These are phyloP conservation scores for Aspergillus sclerotiicarbonarius DNA, from an alignment of 495 filamentous ascomycete species.

Conservation along the genomic window DNA sequence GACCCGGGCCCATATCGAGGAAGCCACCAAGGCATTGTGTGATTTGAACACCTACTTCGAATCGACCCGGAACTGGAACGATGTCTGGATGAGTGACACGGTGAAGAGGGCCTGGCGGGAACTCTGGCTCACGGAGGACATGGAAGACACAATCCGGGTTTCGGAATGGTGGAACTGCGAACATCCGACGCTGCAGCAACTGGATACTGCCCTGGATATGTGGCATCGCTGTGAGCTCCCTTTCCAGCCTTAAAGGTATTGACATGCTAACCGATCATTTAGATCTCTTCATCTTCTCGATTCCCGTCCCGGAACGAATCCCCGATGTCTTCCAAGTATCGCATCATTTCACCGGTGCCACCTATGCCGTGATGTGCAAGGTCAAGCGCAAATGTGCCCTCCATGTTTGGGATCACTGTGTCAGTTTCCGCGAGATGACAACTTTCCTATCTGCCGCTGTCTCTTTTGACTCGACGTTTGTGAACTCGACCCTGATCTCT, in stretches of 20 bases:
- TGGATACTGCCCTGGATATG: constrained; percentile 55
- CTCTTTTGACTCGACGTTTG: constrained; percentile 52
- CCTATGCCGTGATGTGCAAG: constrained; percentile 65
- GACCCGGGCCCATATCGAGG: constrained; percentile 46
- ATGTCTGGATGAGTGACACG: constrained; percentile 58
- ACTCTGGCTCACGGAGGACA: constrained; percentile 56
- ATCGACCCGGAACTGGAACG: constrained; percentile 56
- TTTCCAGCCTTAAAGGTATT: background rate
- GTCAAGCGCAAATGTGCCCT: constrained; percentile 57
- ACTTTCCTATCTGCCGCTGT: constrained; percentile 31
- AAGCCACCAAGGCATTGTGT: constrained; percentile 54
- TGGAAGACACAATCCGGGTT: constrained; percentile 48
- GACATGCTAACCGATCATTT: background rate
- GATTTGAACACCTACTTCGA: constrained; percentile 61
- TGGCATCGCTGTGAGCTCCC: constrained; percentile 49
- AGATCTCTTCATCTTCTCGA: constrained; percentile 64
- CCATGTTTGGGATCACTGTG: constrained; percentile 67
- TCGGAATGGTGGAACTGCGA: constrained; percentile 55
- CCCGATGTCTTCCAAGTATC: constrained; percentile 64
- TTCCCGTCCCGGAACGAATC: constrained; percentile 59
- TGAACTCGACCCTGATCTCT: constrained; percentile 32
- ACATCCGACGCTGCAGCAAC: constrained; percentile 53
- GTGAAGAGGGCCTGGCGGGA: constrained; percentile 58
- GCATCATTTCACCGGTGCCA: constrained; percentile 60
- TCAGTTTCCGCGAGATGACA: constrained; percentile 61